A percentile compares a stretch with the other conserved stretches of the same genome.
phyloP scores from a whole-genome alignment of 1,284 basidiomycete genomes.

The Clitocybe nebularis region DNA sequence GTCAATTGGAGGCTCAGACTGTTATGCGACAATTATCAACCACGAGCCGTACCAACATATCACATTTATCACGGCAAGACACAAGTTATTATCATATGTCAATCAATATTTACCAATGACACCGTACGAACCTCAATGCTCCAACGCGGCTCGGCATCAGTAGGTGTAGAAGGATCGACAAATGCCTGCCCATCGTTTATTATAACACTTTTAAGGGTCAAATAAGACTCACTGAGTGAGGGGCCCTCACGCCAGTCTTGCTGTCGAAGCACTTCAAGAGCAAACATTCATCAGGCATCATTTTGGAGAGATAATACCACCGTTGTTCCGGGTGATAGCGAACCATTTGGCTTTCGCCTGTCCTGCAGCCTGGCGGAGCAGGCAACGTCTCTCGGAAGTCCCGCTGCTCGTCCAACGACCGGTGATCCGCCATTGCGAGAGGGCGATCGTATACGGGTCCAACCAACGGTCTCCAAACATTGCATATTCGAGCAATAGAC shows the following conservation, averaged over 20 bases:
- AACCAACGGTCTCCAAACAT: neutral
- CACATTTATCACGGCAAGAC: too few species aligned
- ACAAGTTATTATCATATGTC: too few species aligned
- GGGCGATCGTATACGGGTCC: neutral
- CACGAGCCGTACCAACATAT: too few species aligned
- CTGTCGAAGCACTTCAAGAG: constrained; percentile 1
- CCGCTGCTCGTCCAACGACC: constrained; percentile 1
- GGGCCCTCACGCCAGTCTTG: neutral
- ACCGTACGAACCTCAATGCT: constrained; percentile 2
- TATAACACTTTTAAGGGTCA: neutral
- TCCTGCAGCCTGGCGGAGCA: constrained; percentile 1
- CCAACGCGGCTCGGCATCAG: neutral
- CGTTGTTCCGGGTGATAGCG: constrained; percentile 2
- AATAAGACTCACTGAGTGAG: neutral
- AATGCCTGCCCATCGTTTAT: neutral
- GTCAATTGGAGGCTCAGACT: too few species aligned
- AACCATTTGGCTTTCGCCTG: constrained; percentile 3
- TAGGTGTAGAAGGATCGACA: neutral
- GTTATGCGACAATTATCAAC: too few species aligned
- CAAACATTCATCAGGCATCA: neutral
- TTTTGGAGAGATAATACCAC: constrained; percentile 2
- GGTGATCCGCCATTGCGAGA: neutral
- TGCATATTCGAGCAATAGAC: neutral
- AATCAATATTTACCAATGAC: neutral
- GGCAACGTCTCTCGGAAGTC: neutral